phyloP scores from a whole-genome alignment of 495 filamentous ascomycete genomes.

The Cercophora scortea region DNA sequence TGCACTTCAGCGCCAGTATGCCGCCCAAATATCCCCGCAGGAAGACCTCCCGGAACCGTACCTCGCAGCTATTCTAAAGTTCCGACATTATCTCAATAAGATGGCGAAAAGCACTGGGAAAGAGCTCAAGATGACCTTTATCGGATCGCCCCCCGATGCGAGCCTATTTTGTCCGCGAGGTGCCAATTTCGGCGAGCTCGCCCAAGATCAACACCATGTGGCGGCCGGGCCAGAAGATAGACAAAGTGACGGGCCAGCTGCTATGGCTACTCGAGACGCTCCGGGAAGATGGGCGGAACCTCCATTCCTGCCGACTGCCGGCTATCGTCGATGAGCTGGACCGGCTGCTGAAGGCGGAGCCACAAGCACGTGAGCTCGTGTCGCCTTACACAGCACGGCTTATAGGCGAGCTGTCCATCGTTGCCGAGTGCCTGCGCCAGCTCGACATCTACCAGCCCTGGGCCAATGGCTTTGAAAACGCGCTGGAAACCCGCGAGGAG shows the following conservation, averaged over 20 bases:
- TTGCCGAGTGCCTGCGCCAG: conserved; percentile 32
- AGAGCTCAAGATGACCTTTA: neutral
- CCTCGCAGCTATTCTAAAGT: conserved; percentile 3
- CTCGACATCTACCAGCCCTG: conserved; percentile 41
- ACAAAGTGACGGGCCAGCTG: conserved; percentile 11
- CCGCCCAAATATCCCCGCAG: neutral
- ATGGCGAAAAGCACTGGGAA: neutral
- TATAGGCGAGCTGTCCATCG: conserved; percentile 37
- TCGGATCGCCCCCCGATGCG: conserved; percentile 32
- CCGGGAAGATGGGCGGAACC: conserved; percentile 14
- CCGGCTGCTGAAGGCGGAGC: conserved; percentile 30
- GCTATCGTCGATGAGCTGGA: conserved; percentile 38
- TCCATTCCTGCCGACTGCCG: conserved; percentile 20
- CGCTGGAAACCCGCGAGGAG: conserved; percentile 11
- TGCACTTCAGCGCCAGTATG: conserved; percentile 2
- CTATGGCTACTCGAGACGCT: conserved; percentile 26
- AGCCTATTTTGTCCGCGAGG: conserved; percentile 12
- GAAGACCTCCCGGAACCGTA: conserved; percentile 7
- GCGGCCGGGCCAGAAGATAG: conserved; percentile 1
- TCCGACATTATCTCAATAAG: conserved; percentile 3
- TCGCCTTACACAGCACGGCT: conserved; percentile 26
- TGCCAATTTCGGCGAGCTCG: neutral
- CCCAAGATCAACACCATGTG: neutral
- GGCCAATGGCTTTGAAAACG: conserved; percentile 29
- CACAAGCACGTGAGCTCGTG: conserved; percentile 24